Evolutionary conservation across 2,329 filamentous ascomycete genomes (phyloP).

Genomic region (Xylaria sp.): DNA sequence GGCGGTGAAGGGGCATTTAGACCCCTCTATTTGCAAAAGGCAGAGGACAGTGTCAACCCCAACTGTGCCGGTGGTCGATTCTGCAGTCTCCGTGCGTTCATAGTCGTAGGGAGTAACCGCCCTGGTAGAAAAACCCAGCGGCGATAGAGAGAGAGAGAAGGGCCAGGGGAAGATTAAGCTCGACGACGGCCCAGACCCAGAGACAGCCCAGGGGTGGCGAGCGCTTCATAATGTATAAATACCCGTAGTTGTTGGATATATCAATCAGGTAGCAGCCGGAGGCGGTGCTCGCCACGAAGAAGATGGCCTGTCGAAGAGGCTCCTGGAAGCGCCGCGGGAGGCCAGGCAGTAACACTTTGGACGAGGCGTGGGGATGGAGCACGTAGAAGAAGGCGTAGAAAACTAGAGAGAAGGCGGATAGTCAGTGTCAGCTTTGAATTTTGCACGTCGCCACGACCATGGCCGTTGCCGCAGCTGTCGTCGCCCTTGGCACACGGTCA

Average conservation of each 20-base stretch:
- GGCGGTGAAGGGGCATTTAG: not conserved
- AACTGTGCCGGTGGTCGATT: not conserved
- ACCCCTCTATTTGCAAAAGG: slow-evolving; percentile 15
- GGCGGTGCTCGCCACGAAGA: slow-evolving; percentile 69
- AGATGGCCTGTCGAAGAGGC: slow-evolving; percentile 67
- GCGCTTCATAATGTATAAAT: slow-evolving; percentile 90
- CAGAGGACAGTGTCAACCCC: not conserved
- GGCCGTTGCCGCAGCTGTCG: too few relatives aligned
- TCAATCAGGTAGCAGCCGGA: slow-evolving; percentile 84
- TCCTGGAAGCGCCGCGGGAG: slow-evolving; percentile 60
- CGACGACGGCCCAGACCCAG: slow-evolving; percentile 93
- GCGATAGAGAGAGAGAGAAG: slow-evolving; percentile 63
- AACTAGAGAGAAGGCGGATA: slow-evolving; percentile 53
- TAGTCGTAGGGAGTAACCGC: slow-evolving; percentile 61
- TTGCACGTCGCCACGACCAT: too few relatives aligned
- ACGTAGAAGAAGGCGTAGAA: slow-evolving; percentile 66
- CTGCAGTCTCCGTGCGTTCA: slow-evolving; percentile 4
- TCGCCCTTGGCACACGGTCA: too few relatives aligned
- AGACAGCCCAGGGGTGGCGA: slow-evolving; percentile 89
- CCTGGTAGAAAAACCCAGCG: slow-evolving; percentile 59
- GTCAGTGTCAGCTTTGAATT: slow-evolving; percentile 32
- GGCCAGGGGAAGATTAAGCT: slow-evolving; percentile 78
- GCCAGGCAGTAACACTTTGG: slow-evolving; percentile 61
- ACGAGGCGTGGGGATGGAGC: slow-evolving; percentile 64
- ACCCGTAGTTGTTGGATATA: slow-evolving; percentile 81